A percentile compares a stretch with the other conserved stretches of the same genome.
Evolutionary conservation across 768 basidiomycete species (phyloP).

Genomic region (Hortiboletus campestris): DNA sequence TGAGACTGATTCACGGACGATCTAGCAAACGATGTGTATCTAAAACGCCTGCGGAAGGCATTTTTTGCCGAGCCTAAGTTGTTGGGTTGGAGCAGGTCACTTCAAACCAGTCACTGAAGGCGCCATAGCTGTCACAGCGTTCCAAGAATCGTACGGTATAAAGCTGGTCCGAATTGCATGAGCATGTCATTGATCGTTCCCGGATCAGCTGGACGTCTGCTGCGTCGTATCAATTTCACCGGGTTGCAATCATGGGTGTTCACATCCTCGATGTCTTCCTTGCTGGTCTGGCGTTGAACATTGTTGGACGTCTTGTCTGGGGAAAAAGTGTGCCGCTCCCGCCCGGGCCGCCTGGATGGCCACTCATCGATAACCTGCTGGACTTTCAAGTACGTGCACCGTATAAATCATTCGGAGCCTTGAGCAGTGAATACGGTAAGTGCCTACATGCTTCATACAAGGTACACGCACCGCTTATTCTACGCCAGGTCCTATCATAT

Average conservation of each 20-base stretch:
- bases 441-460: neutral
- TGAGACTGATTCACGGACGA: too few species aligned
- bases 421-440: constrained; percentile 45
- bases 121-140: too few species aligned
- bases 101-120: too few species aligned
- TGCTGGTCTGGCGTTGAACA: constrained; percentile 13
- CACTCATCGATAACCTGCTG: constrained; percentile 50
- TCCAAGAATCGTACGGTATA: too few species aligned
- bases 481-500: neutral
- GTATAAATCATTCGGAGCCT: constrained; percentile 48
- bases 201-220: too few species aligned
- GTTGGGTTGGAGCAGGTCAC: too few species aligned
- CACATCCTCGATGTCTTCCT: neutral
- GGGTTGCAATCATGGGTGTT: neutral
- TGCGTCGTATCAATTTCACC: neutral
- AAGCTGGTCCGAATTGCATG: too few species aligned
- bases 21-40: too few species aligned
- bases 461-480: neutral
- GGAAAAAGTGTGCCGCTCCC: neutral
- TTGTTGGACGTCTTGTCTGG: neutral
- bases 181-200: too few species aligned
- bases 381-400: constrained; percentile 53
- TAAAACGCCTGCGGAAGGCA: too few species aligned
- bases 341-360: constrained; percentile 22
- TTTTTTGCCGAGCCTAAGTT: too few species aligned